Evolutionary conservation across 2,329 filamentous ascomycete species (phyloP), one percentile per base, ranked within the genome.

Genomic region (Graphilbum ipis-grandicollis): DNA sequence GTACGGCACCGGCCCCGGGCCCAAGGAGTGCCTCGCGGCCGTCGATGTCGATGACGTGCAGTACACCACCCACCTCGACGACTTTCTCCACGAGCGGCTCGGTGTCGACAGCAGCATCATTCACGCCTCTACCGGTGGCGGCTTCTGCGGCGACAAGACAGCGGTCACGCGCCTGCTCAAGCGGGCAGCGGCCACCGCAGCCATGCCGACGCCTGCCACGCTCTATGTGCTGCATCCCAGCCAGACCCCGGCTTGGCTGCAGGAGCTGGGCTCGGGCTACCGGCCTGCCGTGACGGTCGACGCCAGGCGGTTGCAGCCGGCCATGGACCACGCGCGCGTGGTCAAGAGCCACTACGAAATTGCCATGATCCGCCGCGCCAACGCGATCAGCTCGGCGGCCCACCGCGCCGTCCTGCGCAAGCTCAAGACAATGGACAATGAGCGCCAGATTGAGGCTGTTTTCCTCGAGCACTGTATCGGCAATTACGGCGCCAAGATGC

Each of bases 321-420:
- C 81, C 35, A 86, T 94, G 57, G 79, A 93, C 50, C 67, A 73
- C 38, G 77, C 79, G 18, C 78, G 88, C 23, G 78, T 88, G 2
- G 65, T 82, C 55, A 96, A 96, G 60, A 77, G 81, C 33, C 66
- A 70, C n/a, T 83, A 92, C 52, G 88, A 98, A 52, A 66, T 96
- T 36, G 74, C 71, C 4, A 69, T 90, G 46, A 79, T 96, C 49
- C 74, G 79, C 14, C 75, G 75, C 40, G 88, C 90, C 25, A 90
- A 86, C 51, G 69, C 67, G 31, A 74, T 96, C 44, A 85, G 83
- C 3, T 76, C 79, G 2, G 63, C 67, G 25, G 90, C 80, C 1
- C 90, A 96, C 55, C 66, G 71, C 32, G 69, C 68, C 21, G 79
- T 92, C 10, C 72, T 88, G 39, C 62, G 67, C 44, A 63, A 65